Conservation (phyloP, 805 yeast species). For the Saccharomyces eubayanus region DNA sequence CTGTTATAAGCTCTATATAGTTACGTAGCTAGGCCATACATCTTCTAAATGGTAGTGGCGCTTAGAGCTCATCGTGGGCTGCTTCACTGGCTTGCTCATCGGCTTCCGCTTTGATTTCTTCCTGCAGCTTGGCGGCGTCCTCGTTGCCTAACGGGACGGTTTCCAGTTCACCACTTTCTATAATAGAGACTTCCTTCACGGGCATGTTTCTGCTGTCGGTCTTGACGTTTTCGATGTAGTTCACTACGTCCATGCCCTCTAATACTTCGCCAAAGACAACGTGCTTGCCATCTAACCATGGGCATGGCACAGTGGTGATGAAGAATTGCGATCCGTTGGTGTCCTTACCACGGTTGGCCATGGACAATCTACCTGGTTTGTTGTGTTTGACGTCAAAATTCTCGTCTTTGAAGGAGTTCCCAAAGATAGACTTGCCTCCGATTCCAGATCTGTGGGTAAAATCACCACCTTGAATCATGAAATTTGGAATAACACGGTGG, state of each 20-base stretch:
- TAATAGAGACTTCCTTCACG: constrained; percentile 51
- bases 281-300: constrained; percentile 90
- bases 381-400: constrained; percentile 61
- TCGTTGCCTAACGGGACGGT: not conserved
- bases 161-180: constrained; percentile 53
- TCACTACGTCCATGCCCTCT: constrained; percentile 78
- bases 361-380: constrained; percentile 59
- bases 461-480: constrained; percentile 80
- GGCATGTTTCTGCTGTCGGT: constrained; percentile 72
- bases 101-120: not conserved
- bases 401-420: constrained; percentile 59
- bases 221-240: constrained; percentile 62
- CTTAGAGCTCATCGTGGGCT: not conserved
- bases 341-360: constrained; percentile 74
- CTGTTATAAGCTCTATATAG: not conserved
- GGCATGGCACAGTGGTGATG: constrained; percentile 73
- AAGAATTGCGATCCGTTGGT: constrained; percentile 93
- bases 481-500: constrained; percentile 64
- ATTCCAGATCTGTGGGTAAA: constrained; percentile 61
- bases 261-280: constrained; percentile 95
- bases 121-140: not conserved
- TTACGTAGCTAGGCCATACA: not conserved
- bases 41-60: not conserved
- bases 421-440: constrained; percentile 71
- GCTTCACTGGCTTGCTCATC: not conserved